phyloP scores from a whole-genome alignment of 2,329 filamentous ascomycete genomes.

The Rhinocladiella mackenziei region DNA sequence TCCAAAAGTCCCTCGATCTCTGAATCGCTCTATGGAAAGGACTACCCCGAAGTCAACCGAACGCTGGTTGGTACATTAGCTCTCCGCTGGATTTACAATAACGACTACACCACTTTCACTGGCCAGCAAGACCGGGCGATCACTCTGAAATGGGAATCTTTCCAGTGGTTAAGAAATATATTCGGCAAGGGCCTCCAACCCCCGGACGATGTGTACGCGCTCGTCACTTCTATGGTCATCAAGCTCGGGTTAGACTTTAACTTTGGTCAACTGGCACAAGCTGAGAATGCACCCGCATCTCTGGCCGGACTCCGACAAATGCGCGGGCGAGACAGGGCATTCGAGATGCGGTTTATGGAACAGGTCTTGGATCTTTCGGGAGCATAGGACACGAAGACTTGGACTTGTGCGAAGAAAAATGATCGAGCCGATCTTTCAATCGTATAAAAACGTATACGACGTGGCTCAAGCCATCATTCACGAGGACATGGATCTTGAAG shows the following conservation, averaged over 20 bases:
- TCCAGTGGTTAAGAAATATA: slow-evolving; percentile 29
- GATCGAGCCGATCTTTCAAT: slow-evolving; percentile 33
- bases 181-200: slow-evolving; percentile 22
- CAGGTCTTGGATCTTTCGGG: slow-evolving; percentile 39
- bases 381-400: slow-evolving; percentile 32
- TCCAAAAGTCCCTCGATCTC: slow-evolving; percentile 31
- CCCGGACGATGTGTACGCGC: slow-evolving; percentile 30
- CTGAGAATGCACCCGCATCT: slow-evolving; percentile 35
- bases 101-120: slow-evolving; percentile 35
- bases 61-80: slow-evolving; percentile 38
- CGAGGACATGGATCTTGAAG: too few species aligned
- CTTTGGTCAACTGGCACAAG: slow-evolving; percentile 39
- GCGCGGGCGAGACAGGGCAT: slow-evolving; percentile 29
- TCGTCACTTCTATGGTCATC: slow-evolving; percentile 36
- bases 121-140: slow-evolving; percentile 30
- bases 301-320: slow-evolving; percentile 31
- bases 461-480: slow-evolving; percentile 32
- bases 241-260: slow-evolving; percentile 39
- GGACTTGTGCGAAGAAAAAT: slow-evolving; percentile 31
- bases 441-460: slow-evolving; percentile 32
- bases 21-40: slow-evolving; percentile 29
- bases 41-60: slow-evolving; percentile 40
- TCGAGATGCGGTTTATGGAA: slow-evolving; percentile 37
- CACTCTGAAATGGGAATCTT: slow-evolving; percentile 32
- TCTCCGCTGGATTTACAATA: slow-evolving; percentile 37